A percentile compares a stretch with the other conserved stretches of the same genome.
These are phyloP conservation scores for Grosmannia huntii DNA, from an alignment of 2,329 filamentous ascomycete genomes.

Conservation along the genomic window DNA sequence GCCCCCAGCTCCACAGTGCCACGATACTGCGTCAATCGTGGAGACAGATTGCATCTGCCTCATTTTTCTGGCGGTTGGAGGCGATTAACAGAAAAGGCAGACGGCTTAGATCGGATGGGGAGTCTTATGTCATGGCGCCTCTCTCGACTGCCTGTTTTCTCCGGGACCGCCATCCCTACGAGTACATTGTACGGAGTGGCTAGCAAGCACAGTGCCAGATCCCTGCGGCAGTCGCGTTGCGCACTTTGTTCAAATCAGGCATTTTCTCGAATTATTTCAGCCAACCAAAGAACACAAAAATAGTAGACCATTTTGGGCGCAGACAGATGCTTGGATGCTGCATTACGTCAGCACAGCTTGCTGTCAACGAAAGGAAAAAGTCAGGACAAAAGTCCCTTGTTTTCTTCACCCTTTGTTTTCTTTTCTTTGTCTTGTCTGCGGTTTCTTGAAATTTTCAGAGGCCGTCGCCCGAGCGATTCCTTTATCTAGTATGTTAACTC, in stretches of 20 bases:
- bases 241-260: constrained; percentile 8
- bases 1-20: background rate
- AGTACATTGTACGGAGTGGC: too few species aligned
- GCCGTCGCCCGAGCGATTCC: background rate
- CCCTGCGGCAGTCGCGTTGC: background rate
- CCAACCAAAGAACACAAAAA: constrained; percentile 12
- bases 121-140: background rate
- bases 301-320: background rate
- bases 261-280: background rate
- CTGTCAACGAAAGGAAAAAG: too few species aligned
- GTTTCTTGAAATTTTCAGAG: background rate
- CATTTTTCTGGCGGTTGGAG: background rate
- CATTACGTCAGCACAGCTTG: background rate
- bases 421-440: background rate
- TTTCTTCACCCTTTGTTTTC: too few species aligned
- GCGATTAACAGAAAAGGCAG: background rate
- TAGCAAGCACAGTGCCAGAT: background rate
- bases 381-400: background rate
- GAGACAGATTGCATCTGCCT: background rate
- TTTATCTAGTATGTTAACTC: background rate
- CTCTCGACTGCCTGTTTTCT: background rate
- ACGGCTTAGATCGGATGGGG: background rate
- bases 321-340: background rate
- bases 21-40: background rate
- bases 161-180: background rate